phyloP scores from a whole-genome alignment of 108 stramenopile genomes.

The Nitzschia inconspicua region DNA sequence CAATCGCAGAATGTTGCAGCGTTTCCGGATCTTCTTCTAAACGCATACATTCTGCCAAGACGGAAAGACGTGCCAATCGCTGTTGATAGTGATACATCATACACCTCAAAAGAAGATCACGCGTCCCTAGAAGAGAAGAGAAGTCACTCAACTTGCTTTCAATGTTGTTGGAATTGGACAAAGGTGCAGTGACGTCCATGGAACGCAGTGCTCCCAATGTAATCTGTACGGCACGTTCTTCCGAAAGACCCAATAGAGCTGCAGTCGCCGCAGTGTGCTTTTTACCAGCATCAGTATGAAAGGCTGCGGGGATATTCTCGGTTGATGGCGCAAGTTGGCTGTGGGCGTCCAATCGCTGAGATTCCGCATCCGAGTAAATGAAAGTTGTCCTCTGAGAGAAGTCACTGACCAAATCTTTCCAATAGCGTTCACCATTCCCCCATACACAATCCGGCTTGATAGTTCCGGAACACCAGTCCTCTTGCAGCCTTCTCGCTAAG shows the following conservation, averaged over 20 bases:
- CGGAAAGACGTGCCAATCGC: constrained; percentile 39
- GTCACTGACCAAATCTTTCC: background rate
- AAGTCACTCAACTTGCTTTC: constrained; percentile 24
- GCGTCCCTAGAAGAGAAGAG: constrained; percentile 47
- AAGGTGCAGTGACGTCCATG: background rate
- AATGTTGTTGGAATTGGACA: background rate
- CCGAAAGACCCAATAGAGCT: constrained; percentile 33
- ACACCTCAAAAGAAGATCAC: constrained; percentile 25
- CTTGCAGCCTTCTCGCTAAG: constrained; percentile 14
- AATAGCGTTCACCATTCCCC: background rate
- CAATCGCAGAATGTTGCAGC: background rate
- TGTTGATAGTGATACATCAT: constrained; percentile 29
- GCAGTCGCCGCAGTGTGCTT: constrained; percentile 36
- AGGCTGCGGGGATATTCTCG: constrained; percentile 34
- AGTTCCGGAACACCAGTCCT: constrained; percentile 8
- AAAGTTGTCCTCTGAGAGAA: background rate
- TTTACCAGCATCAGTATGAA: constrained; percentile 39
- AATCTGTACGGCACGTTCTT: constrained; percentile 36
- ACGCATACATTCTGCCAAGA: constrained; percentile 50
- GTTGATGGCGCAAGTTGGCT: background rate
- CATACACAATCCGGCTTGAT: background rate
- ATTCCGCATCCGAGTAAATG: constrained; percentile 13
- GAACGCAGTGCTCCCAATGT: constrained; percentile 42
- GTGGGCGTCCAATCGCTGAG: background rate
- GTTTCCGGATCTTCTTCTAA: constrained; percentile 30